Evolutionary conservation across 1,284 basidiomycete genomes (phyloP).

Genomic region (Schizopora paradoxa): DNA sequence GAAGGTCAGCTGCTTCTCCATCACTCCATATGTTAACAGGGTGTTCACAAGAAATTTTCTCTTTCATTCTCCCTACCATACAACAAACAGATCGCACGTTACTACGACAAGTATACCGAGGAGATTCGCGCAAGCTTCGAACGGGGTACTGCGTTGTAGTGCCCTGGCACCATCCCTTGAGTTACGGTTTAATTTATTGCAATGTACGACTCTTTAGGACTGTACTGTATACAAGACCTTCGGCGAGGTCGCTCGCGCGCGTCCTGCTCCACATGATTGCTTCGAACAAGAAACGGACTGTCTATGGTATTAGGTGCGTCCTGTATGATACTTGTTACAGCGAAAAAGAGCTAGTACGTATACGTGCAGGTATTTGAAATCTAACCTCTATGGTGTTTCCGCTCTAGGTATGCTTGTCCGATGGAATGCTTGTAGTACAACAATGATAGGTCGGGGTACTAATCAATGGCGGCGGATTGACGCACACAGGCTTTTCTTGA

Average conservation of each 20-base stretch:
- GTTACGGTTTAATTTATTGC: too few relatives aligned
- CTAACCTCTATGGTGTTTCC: neutral
- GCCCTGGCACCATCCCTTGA: too few relatives aligned
- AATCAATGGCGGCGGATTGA: neutral
- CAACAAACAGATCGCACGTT: constrained; percentile 73
- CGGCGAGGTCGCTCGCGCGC: too few relatives aligned
- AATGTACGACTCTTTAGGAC: too few relatives aligned
- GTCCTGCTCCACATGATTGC: too few relatives aligned
- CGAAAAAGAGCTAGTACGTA: neutral
- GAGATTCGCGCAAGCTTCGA: constrained; percentile 96
- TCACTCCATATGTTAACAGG: neutral
- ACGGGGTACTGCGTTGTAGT: constrained; percentile 84
- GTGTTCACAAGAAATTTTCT: constrained; percentile 3
- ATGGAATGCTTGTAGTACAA: neutral
- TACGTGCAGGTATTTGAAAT: neutral
- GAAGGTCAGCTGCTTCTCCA: constrained; percentile 59
- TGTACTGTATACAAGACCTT: too few relatives aligned
- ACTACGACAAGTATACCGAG: constrained; percentile 96
- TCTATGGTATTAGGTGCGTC: too few relatives aligned
- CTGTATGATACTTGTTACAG: too few relatives aligned
- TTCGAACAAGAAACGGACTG: too few relatives aligned
- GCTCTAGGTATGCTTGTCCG: neutral
- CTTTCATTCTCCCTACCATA: neutral
- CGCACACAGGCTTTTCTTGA: neutral
- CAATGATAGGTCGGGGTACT: neutral